Evolutionary conservation across 768 basidiomycete genomes (phyloP), one percentile per base, ranked within the genome.

Genomic region (Sarcomyxa edulis): DNA sequence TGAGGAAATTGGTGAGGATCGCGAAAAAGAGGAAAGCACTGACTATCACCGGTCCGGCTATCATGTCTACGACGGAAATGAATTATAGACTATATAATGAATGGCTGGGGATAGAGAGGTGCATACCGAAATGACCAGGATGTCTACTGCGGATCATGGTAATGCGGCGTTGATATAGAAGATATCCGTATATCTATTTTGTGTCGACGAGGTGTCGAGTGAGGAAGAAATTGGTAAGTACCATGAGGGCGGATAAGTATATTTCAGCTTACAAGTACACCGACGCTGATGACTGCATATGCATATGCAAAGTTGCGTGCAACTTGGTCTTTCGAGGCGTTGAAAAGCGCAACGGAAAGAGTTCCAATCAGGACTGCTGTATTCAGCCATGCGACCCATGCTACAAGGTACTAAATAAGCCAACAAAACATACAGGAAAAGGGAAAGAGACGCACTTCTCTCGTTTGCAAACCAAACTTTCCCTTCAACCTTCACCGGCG

Each of bases 401-500:
- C 89, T 91, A 37, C 37, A 33, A 26, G 20, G 14, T 29, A 21
- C 21, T 26, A 38, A 12, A 27, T 21, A 27, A 3, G 25, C 31
- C 7, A 36, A 21, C 36, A 37, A 14, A 33, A 10, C 6, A 19
- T 11, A 7, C 9, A 7, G 6, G 11, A 37, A 12, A 35, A 23
- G 28, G 20, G 14, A 12, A 18, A 29, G 32, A 35, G 6, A 62
- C 81, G 44, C 32, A 92, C 89, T 92, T 54, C 90, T 68, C 61
- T 97, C 93, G 53, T 96, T 96, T 7, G 93, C 92, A 57, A 97
- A 95, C 93, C 94, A 97, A 33, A 97, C 93, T 53, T 97, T 97
- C 15, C 80, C 82, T 56, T 97, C 93, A 12, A 97, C 91, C 46
- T 81, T 86, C 50, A 97, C 69, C 0, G 83, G 77, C 1, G 85